Evolutionary conservation across 495 filamentous ascomycete genomes (phyloP).

Genomic region (Penicillium angulare): DNA sequence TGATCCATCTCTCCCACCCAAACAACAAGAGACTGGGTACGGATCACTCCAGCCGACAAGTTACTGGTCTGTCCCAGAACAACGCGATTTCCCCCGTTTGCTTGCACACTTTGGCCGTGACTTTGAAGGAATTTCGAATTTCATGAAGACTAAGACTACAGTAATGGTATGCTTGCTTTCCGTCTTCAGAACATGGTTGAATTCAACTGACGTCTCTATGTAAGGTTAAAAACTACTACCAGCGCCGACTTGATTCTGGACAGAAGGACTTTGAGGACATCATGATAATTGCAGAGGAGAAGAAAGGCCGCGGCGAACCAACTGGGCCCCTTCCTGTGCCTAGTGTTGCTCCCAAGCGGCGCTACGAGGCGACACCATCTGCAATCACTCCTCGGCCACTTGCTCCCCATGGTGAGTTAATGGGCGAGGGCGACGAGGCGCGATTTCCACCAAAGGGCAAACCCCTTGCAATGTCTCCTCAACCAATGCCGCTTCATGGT

Average conservation of each 20-base stretch:
- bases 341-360: constrained; percentile 58
- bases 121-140: constrained; percentile 76
- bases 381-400: constrained; percentile 58
- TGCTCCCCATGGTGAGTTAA: constrained; percentile 56
- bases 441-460: constrained; percentile 45
- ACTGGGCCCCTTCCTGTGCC: constrained; percentile 63
- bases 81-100: constrained; percentile 74
- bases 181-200: background rate
- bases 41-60: constrained; percentile 72
- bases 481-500: constrained; percentile 31
- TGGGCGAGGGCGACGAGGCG: constrained; percentile 53
- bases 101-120: constrained; percentile 85
- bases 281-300: constrained; percentile 67
- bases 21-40: constrained; percentile 35
- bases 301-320: constrained; percentile 66
- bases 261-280: constrained; percentile 67
- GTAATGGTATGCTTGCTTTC: constrained; percentile 71
- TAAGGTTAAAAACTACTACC: constrained; percentile 91
- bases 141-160: constrained; percentile 89
- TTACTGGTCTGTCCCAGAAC: constrained; percentile 96
- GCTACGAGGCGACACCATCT: constrained; percentile 53
- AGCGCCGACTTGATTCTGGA: constrained; percentile 68
- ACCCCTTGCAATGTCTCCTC: constrained; percentile 30
- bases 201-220: constrained; percentile 28
- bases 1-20: constrained; percentile 29